Conservation (phyloP, 345 rosid species). For the Citrus glauca region DNA sequence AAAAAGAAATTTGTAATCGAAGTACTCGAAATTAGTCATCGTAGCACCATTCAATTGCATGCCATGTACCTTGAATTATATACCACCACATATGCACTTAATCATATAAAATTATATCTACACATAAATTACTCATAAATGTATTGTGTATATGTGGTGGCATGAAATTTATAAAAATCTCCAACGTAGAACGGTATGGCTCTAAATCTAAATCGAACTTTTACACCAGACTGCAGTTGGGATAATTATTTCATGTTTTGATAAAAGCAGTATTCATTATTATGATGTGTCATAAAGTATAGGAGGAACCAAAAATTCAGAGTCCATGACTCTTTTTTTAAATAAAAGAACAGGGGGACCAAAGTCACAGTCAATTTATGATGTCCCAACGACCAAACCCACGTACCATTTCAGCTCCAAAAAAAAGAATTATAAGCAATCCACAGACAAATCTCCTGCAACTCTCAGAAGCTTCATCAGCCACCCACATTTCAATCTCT, state of each 20-base stretch:
- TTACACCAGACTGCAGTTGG: not conserved
- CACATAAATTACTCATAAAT: no score
- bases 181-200: not conserved
- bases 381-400: constrained; percentile 7
- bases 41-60: no score
- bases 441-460: not conserved
- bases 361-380: not conserved
- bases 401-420: constrained; percentile 3
- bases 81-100: no score
- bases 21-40: no score
- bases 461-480: not conserved
- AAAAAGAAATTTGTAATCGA: no score
- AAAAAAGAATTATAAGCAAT: constrained; percentile 17
- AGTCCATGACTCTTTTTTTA: not conserved
- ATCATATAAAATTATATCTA: no score
- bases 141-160: no score
- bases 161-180: no score
- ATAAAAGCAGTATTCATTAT: not conserved
- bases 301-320: not conserved
- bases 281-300: not conserved
- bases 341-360: not conserved
- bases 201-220: not conserved
- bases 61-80: no score
- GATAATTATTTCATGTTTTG: not conserved
- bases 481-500: not conserved